phyloP scores from a whole-genome alignment of 768 basidiomycete species.

The Leccinum rimulosum region DNA sequence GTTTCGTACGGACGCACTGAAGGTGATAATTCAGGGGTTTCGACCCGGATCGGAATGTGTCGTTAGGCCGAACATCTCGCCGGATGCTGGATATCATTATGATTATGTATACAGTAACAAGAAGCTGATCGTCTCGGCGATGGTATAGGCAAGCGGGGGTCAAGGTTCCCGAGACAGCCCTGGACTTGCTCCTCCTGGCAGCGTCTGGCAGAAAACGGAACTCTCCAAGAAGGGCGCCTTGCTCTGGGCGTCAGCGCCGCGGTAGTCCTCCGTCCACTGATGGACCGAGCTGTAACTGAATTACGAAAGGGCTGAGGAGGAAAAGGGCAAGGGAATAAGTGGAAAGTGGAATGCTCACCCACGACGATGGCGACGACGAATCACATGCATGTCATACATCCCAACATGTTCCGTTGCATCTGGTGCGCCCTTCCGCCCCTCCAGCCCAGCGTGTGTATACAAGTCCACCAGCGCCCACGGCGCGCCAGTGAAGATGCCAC shows the following conservation, averaged over 20 bases:
- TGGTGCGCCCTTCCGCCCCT: background rate
- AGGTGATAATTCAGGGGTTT: background rate
- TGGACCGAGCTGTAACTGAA: background rate
- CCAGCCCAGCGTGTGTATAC: background rate
- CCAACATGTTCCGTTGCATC: background rate
- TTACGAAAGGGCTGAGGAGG: background rate
- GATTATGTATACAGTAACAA: conserved; percentile 9
- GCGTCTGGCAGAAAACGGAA: background rate
- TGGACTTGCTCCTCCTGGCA: background rate
- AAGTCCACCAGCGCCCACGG: no score
- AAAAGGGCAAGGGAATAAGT: background rate
- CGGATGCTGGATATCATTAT: conserved; percentile 1
- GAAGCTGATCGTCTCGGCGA: background rate
- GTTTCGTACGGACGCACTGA: background rate
- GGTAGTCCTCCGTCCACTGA: background rate
- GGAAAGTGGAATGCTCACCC: background rate
- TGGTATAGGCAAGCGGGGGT: background rate
- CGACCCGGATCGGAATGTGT: background rate
- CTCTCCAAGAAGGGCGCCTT: background rate
- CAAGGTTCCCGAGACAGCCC: background rate
- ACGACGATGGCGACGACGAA: background rate
- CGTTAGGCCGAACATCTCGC: background rate
- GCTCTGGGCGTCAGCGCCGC: background rate
- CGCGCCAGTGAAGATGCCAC: no score
- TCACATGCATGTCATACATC: background rate